Conservation (phyloP, 331 rosid species). For the Acacia concinna region DNA sequence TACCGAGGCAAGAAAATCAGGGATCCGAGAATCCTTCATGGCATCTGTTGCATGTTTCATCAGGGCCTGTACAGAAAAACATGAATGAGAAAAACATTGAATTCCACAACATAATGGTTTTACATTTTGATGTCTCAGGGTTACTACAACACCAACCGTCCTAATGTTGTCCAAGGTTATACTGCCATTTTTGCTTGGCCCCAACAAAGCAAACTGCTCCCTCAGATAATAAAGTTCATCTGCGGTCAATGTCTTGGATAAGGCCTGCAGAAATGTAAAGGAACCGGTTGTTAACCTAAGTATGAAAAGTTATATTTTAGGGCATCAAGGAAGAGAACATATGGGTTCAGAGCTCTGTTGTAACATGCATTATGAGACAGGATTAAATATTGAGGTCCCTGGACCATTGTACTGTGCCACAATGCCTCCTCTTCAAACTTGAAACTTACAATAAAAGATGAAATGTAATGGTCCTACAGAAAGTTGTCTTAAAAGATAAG, state of each 20-base stretch:
- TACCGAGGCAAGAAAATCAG: slow-evolving; percentile 84
- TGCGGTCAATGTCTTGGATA: slow-evolving; percentile 85
- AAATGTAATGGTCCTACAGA: slow-evolving; percentile 15
- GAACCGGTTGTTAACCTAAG: neutral
- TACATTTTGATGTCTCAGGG: slow-evolving; percentile 1
- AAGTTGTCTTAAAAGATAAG: neutral
- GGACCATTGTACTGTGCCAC: neutral
- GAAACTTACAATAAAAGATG: neutral
- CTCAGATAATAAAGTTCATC: slow-evolving; percentile 87
- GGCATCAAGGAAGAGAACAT: neutral
- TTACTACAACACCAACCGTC: slow-evolving; percentile 48
- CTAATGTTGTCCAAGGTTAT: slow-evolving; percentile 72
- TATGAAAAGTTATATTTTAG: neutral
- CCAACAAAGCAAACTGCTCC: slow-evolving; percentile 81
- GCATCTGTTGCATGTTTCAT: slow-evolving; percentile 83
- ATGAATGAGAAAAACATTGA: slow-evolving; percentile 10
- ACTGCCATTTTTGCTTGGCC: slow-evolving; percentile 84
- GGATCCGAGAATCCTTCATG: slow-evolving; percentile 86
- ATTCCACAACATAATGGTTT: slow-evolving; percentile 21
- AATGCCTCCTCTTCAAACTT: neutral
- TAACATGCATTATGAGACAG: slow-evolving; percentile 1
- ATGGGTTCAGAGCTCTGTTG: slow-evolving; percentile 10
- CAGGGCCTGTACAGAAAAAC: slow-evolving; percentile 64
- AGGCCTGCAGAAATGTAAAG: slow-evolving; percentile 64
- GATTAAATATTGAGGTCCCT: neutral